Conservation (phyloP, 2,329 filamentous ascomycete species). For the Colletotrichum sp. region DNA sequence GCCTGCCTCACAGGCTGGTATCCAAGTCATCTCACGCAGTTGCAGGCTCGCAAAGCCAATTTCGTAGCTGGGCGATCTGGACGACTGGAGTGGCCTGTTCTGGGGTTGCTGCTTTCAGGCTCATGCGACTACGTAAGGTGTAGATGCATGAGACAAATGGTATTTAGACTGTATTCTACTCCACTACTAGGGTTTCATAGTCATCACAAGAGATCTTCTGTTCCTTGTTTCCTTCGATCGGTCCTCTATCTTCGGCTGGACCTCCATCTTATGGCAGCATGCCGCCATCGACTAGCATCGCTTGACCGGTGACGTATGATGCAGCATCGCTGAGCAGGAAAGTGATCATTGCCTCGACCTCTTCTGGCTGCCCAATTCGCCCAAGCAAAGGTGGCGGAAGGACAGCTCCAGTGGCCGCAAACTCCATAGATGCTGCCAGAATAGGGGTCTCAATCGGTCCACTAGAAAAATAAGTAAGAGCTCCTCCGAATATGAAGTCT, state of each 20-base stretch:
- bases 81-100: neutral
- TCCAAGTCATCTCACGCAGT: neutral
- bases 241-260: neutral
- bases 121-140: neutral
- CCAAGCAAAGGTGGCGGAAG: constrained; percentile 15
- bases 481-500: neutral
- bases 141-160: neutral
- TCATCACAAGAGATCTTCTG: neutral
- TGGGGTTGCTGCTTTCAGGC: neutral
- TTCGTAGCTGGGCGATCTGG: neutral
- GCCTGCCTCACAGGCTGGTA: neutral
- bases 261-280: neutral
- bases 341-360: constrained; percentile 29
- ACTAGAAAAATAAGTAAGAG: neutral
- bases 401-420: constrained; percentile 10
- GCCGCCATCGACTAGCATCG: constrained; percentile 31
- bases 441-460: constrained; percentile 19
- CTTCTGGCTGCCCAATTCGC: constrained; percentile 29
- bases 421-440: neutral
- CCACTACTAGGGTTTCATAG: neutral
- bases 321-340: constrained; percentile 32
- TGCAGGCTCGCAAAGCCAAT: neutral
- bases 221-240: accelerated
- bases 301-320: constrained; percentile 30
- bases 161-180: neutral